A percentile compares a stretch with the other conserved stretches of the same genome.
Evolutionary conservation across 225 moss, liverwort and hornwort genomes (phyloP).

Genomic region (Pleurozium schreberi): DNA sequence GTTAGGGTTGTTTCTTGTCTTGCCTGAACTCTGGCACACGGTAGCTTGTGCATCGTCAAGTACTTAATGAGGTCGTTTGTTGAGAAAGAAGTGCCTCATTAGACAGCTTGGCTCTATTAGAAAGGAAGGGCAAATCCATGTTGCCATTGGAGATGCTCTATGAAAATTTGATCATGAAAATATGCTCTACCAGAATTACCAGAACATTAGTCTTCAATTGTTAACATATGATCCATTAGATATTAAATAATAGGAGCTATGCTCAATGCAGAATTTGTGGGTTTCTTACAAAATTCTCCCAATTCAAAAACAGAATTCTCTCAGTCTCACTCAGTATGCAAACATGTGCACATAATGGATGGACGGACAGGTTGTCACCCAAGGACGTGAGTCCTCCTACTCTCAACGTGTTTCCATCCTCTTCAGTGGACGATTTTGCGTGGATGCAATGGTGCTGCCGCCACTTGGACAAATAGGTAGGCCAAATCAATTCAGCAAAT

Average conservation of each 20-base stretch:
- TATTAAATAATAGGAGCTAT: background rate
- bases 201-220: background rate
- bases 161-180: background rate
- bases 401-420: conserved; percentile 68
- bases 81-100: too few species aligned
- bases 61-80: too few species aligned
- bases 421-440: conserved; percentile 66
- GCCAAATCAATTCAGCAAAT: background rate
- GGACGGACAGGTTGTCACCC: conserved; percentile 28
- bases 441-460: conserved; percentile 79
- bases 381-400: conserved; percentile 52
- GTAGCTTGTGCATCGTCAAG: too few species aligned
- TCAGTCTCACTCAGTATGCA: background rate
- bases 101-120: background rate
- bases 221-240: background rate
- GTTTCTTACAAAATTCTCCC: background rate
- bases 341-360: background rate
- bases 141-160: background rate
- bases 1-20: background rate
- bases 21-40: background rate
- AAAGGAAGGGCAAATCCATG: background rate
- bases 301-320: background rate
- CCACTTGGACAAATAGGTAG: conserved; percentile 34
- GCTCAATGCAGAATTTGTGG: background rate
- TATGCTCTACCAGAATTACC: background rate